Evolutionary conservation across 1,139 yeast genomes (phyloP).

Genomic region (Candida neerlandica): DNA sequence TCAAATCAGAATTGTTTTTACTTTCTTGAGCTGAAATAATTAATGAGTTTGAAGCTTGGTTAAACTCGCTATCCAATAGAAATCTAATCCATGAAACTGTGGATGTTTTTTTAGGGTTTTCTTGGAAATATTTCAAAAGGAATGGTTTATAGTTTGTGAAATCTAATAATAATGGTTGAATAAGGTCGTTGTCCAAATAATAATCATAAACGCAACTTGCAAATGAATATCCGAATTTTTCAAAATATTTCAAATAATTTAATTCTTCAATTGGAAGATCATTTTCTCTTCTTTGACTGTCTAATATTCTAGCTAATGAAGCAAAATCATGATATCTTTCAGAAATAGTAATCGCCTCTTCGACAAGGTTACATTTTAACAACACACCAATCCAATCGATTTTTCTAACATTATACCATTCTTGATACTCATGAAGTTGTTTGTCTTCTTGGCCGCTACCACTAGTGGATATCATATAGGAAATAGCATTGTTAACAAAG

Average conservation of each 20-base stretch:
- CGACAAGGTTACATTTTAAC: slow-evolving; percentile 46
- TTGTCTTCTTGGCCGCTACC: slow-evolving; percentile 14
- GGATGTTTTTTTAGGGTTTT: slow-evolving; percentile 50
- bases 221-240: slow-evolving; percentile 66
- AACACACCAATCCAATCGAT: slow-evolving; percentile 57
- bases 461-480: slow-evolving; percentile 28
- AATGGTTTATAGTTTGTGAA: slow-evolving; percentile 57
- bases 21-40: slow-evolving; percentile 36
- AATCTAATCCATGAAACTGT: slow-evolving; percentile 77
- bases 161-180: slow-evolving; percentile 56
- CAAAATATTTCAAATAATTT: slow-evolving; percentile 55
- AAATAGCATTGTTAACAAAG: slow-evolving; percentile 41
- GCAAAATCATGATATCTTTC: slow-evolving; percentile 69
- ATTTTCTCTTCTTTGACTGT: slow-evolving; percentile 43
- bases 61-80: slow-evolving; percentile 52
- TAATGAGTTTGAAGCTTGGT: slow-evolving; percentile 52
- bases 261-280: slow-evolving; percentile 19
- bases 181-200: slow-evolving; percentile 56
- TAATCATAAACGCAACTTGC: slow-evolving; percentile 66
- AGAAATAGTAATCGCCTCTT: slow-evolving; percentile 63
- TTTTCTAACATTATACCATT: slow-evolving; percentile 39
- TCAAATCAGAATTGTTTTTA: slow-evolving; percentile 39
- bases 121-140: slow-evolving; percentile 55
- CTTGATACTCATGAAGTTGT: slow-evolving; percentile 27
- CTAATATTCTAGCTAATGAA: slow-evolving; percentile 66